phyloP scores from a whole-genome alignment of 352 stramenopile genomes.

The Phytopythium montanum region DNA sequence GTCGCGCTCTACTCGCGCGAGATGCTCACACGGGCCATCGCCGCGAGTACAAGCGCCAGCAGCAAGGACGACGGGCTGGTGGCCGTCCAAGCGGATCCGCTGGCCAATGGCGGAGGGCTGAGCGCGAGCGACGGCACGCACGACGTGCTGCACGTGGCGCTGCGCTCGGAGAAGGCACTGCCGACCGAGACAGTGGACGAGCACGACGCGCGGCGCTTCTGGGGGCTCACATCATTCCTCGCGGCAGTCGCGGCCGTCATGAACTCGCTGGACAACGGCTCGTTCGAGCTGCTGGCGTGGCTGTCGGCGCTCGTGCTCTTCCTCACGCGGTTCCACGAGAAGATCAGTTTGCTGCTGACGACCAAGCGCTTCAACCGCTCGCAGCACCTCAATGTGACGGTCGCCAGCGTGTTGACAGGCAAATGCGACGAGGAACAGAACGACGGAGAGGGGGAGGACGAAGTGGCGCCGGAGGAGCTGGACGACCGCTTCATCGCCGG shows the following conservation, averaged over 20 bases:
- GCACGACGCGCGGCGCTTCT: constrained; percentile 36
- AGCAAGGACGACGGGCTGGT: constrained; percentile 17
- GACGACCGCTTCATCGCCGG: constrained; percentile 62
- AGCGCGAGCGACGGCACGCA: constrained; percentile 12
- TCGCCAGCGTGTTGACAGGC: constrained; percentile 34
- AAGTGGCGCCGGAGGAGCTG: constrained; percentile 16
- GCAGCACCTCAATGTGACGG: constrained; percentile 32
- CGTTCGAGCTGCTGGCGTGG: constrained; percentile 49
- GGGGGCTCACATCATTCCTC: constrained; percentile 37
- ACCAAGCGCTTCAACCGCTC: constrained; percentile 42
- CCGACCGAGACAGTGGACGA: constrained; percentile 15
- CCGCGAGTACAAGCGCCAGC: background rate
- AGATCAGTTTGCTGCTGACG: constrained; percentile 44
- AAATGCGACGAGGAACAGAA: constrained; percentile 32
- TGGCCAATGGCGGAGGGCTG: constrained; percentile 15
- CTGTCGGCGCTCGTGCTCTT: constrained; percentile 47
- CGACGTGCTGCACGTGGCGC: constrained; percentile 40
- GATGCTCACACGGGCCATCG: constrained; percentile 34
- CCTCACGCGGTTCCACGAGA: constrained; percentile 49
- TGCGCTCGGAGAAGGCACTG: constrained; percentile 25
- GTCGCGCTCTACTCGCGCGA: constrained; percentile 53
- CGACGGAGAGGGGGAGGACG: constrained; percentile 31
- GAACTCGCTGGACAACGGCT: constrained; percentile 36
- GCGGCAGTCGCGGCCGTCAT: constrained; percentile 36
- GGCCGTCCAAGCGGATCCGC: constrained; percentile 39